Percentiles rank a stretch among this genome's conserved stretches.
These are phyloP conservation scores for Kluyveromyces lactis DNA, from an alignment of 805 yeast genomes.

Conservation along the genomic window DNA sequence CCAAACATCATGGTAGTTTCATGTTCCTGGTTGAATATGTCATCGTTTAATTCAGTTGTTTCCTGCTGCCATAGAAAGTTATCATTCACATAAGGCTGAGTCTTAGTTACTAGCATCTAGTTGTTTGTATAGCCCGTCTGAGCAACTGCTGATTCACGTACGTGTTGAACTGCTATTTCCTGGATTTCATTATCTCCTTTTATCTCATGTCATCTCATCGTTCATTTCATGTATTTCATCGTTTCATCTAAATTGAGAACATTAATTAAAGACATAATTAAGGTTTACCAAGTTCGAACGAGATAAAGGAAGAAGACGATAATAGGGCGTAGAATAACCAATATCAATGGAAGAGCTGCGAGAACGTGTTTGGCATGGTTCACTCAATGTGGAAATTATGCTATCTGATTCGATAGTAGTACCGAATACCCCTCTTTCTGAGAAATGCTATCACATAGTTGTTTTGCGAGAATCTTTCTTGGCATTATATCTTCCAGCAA, in stretches of 20 bases:
- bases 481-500: constrained; percentile 33
- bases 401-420: neutral
- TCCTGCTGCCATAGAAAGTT: constrained; percentile 22
- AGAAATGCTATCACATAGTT: constrained; percentile 12
- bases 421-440: neutral
- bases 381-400: constrained; percentile 36
- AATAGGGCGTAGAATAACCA: neutral
- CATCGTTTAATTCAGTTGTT: constrained; percentile 9
- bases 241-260: too few relatives aligned
- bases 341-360: neutral
- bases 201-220: too few relatives aligned
- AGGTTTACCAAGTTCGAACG: too few relatives aligned
- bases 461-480: constrained; percentile 44
- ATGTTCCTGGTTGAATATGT: constrained; percentile 14
- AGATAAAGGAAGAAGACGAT: too few relatives aligned
- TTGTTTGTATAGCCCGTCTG: too few relatives aligned
- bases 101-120: neutral
- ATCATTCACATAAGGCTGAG: constrained; percentile 2
- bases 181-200: too few relatives aligned
- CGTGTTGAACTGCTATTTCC: too few relatives aligned
- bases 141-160: neutral
- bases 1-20: constrained; percentile 23
- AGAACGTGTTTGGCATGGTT: constrained; percentile 45
- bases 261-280: too few relatives aligned
- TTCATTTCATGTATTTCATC: too few relatives aligned